These are phyloP conservation scores for Geranomyces michiganensis DNA, from an alignment of 192 early-diverging fungal genomes.

Conservation along the genomic window DNA sequence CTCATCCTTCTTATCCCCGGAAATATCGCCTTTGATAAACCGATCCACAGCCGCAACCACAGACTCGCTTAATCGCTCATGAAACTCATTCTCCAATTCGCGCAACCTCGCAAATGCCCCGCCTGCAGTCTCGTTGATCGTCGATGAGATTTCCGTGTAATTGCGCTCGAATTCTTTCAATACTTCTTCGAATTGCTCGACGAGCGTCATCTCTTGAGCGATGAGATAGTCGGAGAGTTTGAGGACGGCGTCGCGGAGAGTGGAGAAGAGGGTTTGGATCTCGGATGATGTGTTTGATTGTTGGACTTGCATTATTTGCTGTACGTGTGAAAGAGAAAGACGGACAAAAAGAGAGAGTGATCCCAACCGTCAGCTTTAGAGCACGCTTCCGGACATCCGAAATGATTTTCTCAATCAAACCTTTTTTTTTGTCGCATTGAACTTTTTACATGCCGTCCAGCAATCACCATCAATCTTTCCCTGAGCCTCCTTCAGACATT, in stretches of 20 bases:
- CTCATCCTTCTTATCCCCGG: conserved; percentile 16
- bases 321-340: background rate
- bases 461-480: conserved; percentile 52
- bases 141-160: conserved; percentile 56
- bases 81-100: conserved; percentile 63
- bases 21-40: conserved; percentile 57
- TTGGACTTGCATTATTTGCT: conserved; percentile 52
- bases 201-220: conserved; percentile 58
- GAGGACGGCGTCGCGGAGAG: conserved; percentile 41
- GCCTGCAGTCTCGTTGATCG: conserved; percentile 55
- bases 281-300: conserved; percentile 49
- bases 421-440: conserved; percentile 57
- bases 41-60: conserved; percentile 55
- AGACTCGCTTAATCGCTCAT: conserved; percentile 59
- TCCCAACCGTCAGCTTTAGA: too few species aligned
- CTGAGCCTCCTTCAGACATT: conserved; percentile 45
- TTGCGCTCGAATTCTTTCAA: conserved; percentile 65
- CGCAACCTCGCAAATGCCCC: conserved; percentile 54
- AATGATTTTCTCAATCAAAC: conserved; percentile 36
- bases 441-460: conserved; percentile 46
- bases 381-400: too few species aligned
- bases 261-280: conserved; percentile 51
- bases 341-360: background rate
- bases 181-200: conserved; percentile 69
- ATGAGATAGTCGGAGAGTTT: conserved; percentile 54